Base-by-base conservation (phyloP, 495 filamentous ascomycete species). In the Penicillium daleae region DNA sequence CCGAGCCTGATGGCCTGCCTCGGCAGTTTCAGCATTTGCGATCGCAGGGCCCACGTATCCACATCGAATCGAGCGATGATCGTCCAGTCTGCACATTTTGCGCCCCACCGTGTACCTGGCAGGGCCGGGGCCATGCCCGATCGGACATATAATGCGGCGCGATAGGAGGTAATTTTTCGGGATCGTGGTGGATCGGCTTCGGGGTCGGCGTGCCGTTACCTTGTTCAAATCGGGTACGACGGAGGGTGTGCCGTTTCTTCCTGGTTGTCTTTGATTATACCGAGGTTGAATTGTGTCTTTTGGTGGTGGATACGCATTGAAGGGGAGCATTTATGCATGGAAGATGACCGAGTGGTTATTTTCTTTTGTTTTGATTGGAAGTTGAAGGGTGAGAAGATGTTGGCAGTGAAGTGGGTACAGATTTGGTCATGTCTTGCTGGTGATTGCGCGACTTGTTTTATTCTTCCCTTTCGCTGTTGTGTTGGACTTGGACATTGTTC, bases 1-100 rank as follows among this genome's bases (percentile, higher is more conserved):
- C 29, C 7, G 7, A 4, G 29, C 56, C 58, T 37, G 15, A 33
- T 13, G 33, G 62, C 66, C 48, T 61, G 59, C 66, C 66, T 65
- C 63, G 66, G 66, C 26, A 64, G 44, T 57, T 65, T 63, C 46
- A 46, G 53, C 50, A 24, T 61, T 44, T 63, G 19, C 49, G 21
- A 57, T 29, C 39, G 9, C n/a, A 46, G 56, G 31, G 56, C 66
- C 66, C 66, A 56, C 21, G 5, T n/a, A n/a, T 17, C 21, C 26
- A n/a, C 0, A 21, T 29, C 55, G 53, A 59, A 62, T 55, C 31
- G 17, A 62, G 64, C 22, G 37, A 53, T 24, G 55, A 66, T 61
- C 59, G 59, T 37, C 59, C 2, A 22, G 12, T 26, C 49, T 51
- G 19, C 33, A 24, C 21, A 24, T 10, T 17, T 39, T 35, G n/a